Conservation (phyloP, 2,329 filamentous ascomycete genomes). For the Septoria linicola region DNA sequence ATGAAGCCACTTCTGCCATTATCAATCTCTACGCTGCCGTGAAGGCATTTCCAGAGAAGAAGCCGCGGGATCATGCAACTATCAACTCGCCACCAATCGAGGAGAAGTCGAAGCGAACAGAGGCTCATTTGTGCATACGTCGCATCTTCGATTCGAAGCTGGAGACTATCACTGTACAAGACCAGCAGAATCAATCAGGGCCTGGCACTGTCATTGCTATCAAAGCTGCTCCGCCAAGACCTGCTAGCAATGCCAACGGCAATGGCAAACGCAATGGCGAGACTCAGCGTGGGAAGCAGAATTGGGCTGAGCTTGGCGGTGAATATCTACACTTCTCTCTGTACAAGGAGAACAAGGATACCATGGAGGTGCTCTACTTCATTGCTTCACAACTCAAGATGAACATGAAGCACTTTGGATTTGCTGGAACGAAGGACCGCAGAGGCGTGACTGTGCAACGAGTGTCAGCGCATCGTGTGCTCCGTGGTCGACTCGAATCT, state of each 20-base stretch:
- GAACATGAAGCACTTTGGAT: constrained; percentile 66
- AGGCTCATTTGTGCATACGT: constrained; percentile 66
- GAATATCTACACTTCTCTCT: constrained; percentile 87
- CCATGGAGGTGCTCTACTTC: constrained; percentile 82
- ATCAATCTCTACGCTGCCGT: constrained; percentile 57
- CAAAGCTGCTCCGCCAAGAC: constrained; percentile 44
- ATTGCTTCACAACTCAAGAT: constrained; percentile 72
- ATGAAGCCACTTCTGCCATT: constrained; percentile 51
- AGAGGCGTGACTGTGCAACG: constrained; percentile 83
- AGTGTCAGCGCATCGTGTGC: constrained; percentile 64
- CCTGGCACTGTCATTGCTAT: constrained; percentile 65
- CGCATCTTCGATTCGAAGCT: constrained; percentile 76
- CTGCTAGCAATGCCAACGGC: constrained; percentile 17
- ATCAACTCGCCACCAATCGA: constrained; percentile 55
- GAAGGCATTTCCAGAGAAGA: constrained; percentile 54
- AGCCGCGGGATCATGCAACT: constrained; percentile 55
- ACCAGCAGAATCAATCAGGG: constrained; percentile 48
- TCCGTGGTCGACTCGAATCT: constrained; percentile 62
- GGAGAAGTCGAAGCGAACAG: constrained; percentile 61
- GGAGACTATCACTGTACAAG: constrained; percentile 72
- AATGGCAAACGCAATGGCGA: constrained; percentile 22
- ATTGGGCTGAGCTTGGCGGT: constrained; percentile 68
- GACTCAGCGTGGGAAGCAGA: constrained; percentile 46
- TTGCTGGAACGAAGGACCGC: constrained; percentile 89
- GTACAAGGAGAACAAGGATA: constrained; percentile 96